Evolutionary conservation across 2,329 filamentous ascomycete genomes (phyloP), one percentile per base, ranked within the genome.

Genomic region (Colletotrichum magnum): DNA sequence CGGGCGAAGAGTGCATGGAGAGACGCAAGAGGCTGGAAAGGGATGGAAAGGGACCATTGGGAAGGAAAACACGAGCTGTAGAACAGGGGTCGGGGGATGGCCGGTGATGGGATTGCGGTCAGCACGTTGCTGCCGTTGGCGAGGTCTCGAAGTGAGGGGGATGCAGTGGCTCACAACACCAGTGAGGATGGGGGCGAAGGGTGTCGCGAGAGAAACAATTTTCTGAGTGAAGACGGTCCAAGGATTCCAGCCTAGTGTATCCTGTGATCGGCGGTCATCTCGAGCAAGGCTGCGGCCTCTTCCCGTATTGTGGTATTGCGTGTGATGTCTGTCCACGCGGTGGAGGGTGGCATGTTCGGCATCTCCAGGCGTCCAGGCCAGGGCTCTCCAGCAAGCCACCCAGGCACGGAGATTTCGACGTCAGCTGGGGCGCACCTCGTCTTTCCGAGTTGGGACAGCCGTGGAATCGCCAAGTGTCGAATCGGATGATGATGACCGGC

Each of bases 401-500:
- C 32, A 48, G 45, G 32, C 16, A 57, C 39, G 18, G 15, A 59
- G n/a, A 18, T 50, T 58, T 24, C 21, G 15, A 48, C 36, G 18
- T 48, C 48, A 51, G 16, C 36, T 26, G 57, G 43, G 32, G 21
- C 58, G 39, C 43, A 52, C 36, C 18, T 59, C 15, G 56, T 43
- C 41, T 48, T 51, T 18, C 36, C 50, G 36, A 4, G 26, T 61
- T 48, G 51, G 57, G 59, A 18, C 24, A 54, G 24, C 50, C 50
- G 50, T 54, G 24, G 26, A 52, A 41, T 51, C 50, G 41, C 24
- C 56, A 60, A 57, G 56, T 24, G 43, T 54, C 62, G 50, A 53
- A 69, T 69, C 62, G 51, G 45, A 52, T 48, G 32, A 66, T 47
- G 51, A 39, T 41, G 45, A 32, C 5, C 28, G 57, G 57, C 13